Evolutionary conservation across 495 filamentous ascomycete species (phyloP).

Genomic region (Penicillium arizonense): DNA sequence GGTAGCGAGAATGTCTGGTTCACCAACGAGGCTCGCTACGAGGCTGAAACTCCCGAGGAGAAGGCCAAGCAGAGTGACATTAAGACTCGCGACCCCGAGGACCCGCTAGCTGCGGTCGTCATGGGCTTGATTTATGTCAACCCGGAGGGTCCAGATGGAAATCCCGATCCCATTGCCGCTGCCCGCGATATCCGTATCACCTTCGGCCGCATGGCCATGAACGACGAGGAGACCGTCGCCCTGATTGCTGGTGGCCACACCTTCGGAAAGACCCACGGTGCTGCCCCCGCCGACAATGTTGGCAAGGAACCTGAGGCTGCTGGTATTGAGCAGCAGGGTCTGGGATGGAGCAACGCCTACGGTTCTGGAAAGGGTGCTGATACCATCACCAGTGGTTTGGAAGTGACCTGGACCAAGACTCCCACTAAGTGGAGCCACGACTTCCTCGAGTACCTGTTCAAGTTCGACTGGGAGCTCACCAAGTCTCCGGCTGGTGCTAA

Average conservation of each 20-base stretch:
- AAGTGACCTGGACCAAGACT: slow-evolving; percentile 71
- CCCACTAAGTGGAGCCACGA: slow-evolving; percentile 67
- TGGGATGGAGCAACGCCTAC: slow-evolving; percentile 64
- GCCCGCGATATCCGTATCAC: slow-evolving; percentile 67
- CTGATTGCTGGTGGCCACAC: slow-evolving; percentile 73
- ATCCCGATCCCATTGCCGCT: slow-evolving; percentile 63
- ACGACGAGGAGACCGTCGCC: slow-evolving; percentile 73
- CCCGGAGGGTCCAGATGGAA: slow-evolving; percentile 70
- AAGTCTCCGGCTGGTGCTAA: slow-evolving; percentile 72
- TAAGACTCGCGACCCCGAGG: slow-evolving; percentile 59
- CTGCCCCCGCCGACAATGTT: slow-evolving; percentile 55
- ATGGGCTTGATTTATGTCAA: slow-evolving; percentile 80
- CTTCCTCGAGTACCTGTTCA: slow-evolving; percentile 70
- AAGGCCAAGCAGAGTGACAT: slow-evolving; percentile 49
- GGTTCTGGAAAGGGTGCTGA: slow-evolving; percentile 60
- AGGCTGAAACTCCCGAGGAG: slow-evolving; percentile 47
- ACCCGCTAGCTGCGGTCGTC: slow-evolving; percentile 61
- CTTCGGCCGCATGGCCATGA: slow-evolving; percentile 75
- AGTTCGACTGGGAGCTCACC: slow-evolving; percentile 72
- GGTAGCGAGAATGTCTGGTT: slow-evolving; percentile 70
- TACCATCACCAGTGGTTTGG: slow-evolving; percentile 69
- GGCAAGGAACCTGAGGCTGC: slow-evolving; percentile 64
- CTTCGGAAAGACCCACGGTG: slow-evolving; percentile 76
- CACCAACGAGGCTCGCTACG: slow-evolving; percentile 62
- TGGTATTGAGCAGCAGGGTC: slow-evolving; percentile 58